Evolutionary conservation across 495 filamentous ascomycete species (phyloP).

Genomic region (Podospora pseudocomata): DNA sequence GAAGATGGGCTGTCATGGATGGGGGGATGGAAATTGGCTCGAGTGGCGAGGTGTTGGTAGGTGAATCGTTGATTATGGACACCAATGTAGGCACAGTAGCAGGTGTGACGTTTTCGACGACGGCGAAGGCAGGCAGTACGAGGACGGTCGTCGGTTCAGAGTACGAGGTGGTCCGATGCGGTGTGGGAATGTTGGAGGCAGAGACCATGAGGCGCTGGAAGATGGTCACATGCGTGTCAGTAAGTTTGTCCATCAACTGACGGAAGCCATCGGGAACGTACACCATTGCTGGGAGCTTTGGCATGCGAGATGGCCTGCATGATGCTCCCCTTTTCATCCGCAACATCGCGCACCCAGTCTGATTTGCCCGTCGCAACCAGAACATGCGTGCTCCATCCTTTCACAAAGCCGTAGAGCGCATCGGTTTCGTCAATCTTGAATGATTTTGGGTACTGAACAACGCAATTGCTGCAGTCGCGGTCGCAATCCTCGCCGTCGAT

Average conservation of each 20-base stretch:
- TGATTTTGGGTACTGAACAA: constrained; percentile 64
- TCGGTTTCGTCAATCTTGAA: constrained; percentile 75
- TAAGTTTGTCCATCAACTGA: not conserved
- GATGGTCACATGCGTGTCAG: not conserved
- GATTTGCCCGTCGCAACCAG: constrained; percentile 92
- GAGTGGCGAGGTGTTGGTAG: constrained; percentile 74
- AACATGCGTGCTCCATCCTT: constrained; percentile 84
- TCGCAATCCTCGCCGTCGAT: constrained; percentile 88
- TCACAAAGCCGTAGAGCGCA: constrained; percentile 79
- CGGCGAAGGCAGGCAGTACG: constrained; percentile 80
- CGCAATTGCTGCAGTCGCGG: constrained; percentile 84
- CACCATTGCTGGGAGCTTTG: constrained; percentile 66
- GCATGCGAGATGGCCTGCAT: constrained; percentile 82
- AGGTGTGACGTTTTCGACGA: constrained; percentile 84
- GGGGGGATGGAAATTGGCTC: constrained; percentile 33
- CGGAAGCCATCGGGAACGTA: constrained; percentile 37
- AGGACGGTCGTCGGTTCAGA: constrained; percentile 73
- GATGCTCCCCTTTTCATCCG: constrained; percentile 85
- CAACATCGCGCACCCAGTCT: constrained; percentile 90
- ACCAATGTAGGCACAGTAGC: constrained; percentile 69
- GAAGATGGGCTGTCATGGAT: constrained; percentile 54
- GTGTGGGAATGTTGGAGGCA: constrained; percentile 86
- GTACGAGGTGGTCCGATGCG: constrained; percentile 54
- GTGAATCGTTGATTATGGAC: constrained; percentile 63
- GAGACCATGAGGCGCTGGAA: constrained; percentile 80